Base-by-base conservation (phyloP, 2,329 filamentous ascomycete species). In the Gaeumannomyces sp. region DNA sequence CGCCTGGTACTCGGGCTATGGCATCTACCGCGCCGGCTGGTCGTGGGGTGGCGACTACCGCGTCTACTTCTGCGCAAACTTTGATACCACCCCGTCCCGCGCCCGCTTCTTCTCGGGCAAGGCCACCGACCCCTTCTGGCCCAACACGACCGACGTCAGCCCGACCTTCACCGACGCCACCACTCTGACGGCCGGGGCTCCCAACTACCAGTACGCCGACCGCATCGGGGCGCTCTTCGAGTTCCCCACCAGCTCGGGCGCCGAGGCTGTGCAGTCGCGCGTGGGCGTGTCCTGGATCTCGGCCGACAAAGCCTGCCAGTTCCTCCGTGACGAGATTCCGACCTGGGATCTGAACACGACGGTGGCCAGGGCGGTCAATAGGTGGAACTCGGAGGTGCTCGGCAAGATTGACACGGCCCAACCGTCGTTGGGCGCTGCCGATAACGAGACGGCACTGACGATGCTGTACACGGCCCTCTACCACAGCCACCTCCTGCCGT, bases 241-340 rank as follows among this genome's bases (percentile, higher is more conserved):
- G 57, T 59, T 59, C 57, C 57, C 57, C 28, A 7, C 45, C 3
- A 8, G 11, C 33, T n/a, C 77, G 76, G 57, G 11, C 71, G 79
- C 80, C 0, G 89, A 73, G 1, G 73, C 73, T 2, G 76, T 89
- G 2, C 79, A 76, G 1, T 89, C 87, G 1, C 79, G 85, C 2
- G 85, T 90, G 0, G 88, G 88, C 1, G 84, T 90, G 14, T 90
- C 87, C 0, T 90, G 88, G 74, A 83, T 90, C 25, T 90, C 87
- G 0, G 72, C 79, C 0, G 75, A 78, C 7, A 81, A 87, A 67
- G 88, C 87, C 7, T 90, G 88, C 71, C 71, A 73, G n/a, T 81
- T 81, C 69, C 76, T 80, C 28, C 72, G 80, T 22, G 65, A 73
- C 13, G 80, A 84, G 66, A 76, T 83, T 4, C 73, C 77, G 0